Evolutionary conservation across 495 filamentous ascomycete species (phyloP), one percentile per base, ranked within the genome.

Genomic region (Rusavskia elegans): DNA sequence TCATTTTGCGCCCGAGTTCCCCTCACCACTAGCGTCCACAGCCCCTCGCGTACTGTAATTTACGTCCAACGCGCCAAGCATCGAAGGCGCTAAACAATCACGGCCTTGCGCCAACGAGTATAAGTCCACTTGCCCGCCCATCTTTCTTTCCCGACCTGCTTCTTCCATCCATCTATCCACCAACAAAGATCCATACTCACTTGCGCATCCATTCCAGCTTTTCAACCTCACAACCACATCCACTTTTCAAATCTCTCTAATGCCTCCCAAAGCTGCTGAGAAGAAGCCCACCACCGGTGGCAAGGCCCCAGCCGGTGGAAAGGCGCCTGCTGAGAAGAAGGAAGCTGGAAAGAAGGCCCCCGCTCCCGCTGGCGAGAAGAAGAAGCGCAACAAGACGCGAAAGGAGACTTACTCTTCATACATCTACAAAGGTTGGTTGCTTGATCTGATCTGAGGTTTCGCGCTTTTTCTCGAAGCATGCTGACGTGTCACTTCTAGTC

Each of bases 401-500:
- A 96, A 96, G 85, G 92, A 98, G 81, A 98, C 92, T 50, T 98
- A 98, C 77, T 94, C 87, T 59, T 92, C 85, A 41, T 98, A 98
- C 83, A 98, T 98, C 78, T 98, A 98, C 83, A 98, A 98, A 79
- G 92, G 92, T 95, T 71, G 71, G 84, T 27, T 27, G 1, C 25
- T 27, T 27, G 25, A 27, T 27, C 25, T 3, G 7, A 27, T 65
- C 52, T 23, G 51, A 55, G 50, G 51, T 38, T 14, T 23, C 39
- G 32, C 49, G 49, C 42, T n/a, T 16, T 20, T 37, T 16, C 2
- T 40, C 30, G 11, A 25, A 14, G 27, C 13, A n/a, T 21, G 29
- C 17, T 55, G 20, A 36, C 48, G 29, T 30, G 16, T 41, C 29
- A 29, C 25, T 14, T 73, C 3, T 64, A 97, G 92, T 98, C 61